Conservation (phyloP, 2,329 filamentous ascomycete species). For the Aspergillus vadensis region DNA sequence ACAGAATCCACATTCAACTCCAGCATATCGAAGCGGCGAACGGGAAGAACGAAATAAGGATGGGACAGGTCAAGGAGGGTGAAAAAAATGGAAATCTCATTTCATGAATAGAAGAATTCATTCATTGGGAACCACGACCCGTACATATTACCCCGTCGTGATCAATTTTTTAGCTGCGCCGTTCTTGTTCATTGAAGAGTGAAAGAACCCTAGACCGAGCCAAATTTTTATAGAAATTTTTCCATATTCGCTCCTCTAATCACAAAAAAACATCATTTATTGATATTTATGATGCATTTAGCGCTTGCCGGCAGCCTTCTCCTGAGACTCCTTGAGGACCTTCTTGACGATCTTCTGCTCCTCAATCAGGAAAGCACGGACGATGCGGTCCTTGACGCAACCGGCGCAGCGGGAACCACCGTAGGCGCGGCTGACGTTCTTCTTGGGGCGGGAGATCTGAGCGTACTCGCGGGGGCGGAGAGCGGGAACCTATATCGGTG, state of each 20-base stretch:
- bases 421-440: slow-evolving; percentile 98
- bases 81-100: slow-evolving; percentile 1
- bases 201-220: slow-evolving; percentile 36
- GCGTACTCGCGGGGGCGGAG: slow-evolving; percentile 98
- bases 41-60: too few species aligned
- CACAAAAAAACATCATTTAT: slow-evolving; percentile 37
- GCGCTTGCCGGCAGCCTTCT: slow-evolving; percentile 57
- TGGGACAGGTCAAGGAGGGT: background rate
- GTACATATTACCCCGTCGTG: slow-evolving; percentile 19
- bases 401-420: slow-evolving; percentile 97
- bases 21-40: too few species aligned
- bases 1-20: too few species aligned
- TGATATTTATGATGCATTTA: slow-evolving; percentile 37
- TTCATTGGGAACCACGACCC: slow-evolving; percentile 31
- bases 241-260: slow-evolving; percentile 39
- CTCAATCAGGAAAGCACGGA: slow-evolving; percentile 98
- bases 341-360: slow-evolving; percentile 99
- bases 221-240: slow-evolving; percentile 28
- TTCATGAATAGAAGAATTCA: slow-evolving; percentile 36
- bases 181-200: slow-evolving; percentile 31
- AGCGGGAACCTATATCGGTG: slow-evolving; percentile 71
- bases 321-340: slow-evolving; percentile 97
- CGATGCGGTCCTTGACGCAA: slow-evolving; percentile 97
- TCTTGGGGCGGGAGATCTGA: slow-evolving; percentile 96
- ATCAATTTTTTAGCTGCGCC: slow-evolving; percentile 30